Percentiles rank a stretch among this genome's conserved stretches.
Conservation (phyloP, 805 yeast species). For the Yarrowia alimentaria region DNA sequence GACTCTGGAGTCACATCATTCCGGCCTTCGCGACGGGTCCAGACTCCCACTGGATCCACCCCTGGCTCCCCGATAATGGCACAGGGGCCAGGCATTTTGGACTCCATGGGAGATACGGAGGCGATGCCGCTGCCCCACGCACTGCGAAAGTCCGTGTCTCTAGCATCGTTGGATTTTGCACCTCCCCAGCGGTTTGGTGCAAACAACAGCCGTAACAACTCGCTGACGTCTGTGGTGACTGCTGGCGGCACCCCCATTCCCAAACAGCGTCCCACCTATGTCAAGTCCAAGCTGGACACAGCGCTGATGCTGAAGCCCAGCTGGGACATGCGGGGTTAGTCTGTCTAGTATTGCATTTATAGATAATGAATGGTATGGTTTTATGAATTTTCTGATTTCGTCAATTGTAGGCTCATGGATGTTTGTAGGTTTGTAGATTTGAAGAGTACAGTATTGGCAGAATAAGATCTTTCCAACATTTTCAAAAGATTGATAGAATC, state of each 20-base stretch:
- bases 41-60: constrained; percentile 9
- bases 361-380: too few relatives aligned
- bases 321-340: constrained; percentile 35
- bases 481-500: too few relatives aligned
- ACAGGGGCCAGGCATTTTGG: too few relatives aligned
- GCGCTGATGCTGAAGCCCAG: constrained; percentile 32
- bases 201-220: constrained; percentile 27
- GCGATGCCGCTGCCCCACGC: constrained; percentile 34
- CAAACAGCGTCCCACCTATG: constrained; percentile 30
- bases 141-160: constrained; percentile 31
- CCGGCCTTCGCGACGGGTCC: background rate
- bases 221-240: constrained; percentile 22
- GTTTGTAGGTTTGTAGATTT: too few relatives aligned
- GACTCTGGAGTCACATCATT: constrained; percentile 30
- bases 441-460: too few relatives aligned
- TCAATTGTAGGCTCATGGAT: too few relatives aligned
- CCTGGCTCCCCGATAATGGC: constrained; percentile 26
- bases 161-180: constrained; percentile 34
- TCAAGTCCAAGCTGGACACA: constrained; percentile 33
- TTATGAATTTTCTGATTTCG: too few relatives aligned
- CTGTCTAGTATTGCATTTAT: too few relatives aligned
- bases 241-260: constrained; percentile 12
- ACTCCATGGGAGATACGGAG: constrained; percentile 22
- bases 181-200: constrained; percentile 32
- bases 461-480: too few relatives aligned